Evolutionary conservation across 768 basidiomycete species (phyloP).

Genomic region (Russula ochroleuca): DNA sequence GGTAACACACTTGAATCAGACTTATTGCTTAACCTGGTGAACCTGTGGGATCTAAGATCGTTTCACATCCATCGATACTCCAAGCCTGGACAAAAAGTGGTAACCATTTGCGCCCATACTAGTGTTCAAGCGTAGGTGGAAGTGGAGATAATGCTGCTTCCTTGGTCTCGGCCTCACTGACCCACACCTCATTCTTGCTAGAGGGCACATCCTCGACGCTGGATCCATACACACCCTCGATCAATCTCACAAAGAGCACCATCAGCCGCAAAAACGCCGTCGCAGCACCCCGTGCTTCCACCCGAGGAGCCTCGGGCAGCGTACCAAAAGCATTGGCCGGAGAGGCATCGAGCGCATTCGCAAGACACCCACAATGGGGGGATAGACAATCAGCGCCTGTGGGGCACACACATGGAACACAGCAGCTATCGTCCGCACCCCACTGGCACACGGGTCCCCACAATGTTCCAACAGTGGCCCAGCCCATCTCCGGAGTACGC

Average conservation of each 20-base stretch:
- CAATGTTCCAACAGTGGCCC: constrained; percentile 25
- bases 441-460: constrained; percentile 23
- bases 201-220: constrained; percentile 15
- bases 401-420: constrained; percentile 60
- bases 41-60: no score
- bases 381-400: constrained; percentile 62
- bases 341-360: constrained; percentile 45
- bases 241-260: constrained; percentile 62
- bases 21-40: no score
- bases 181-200: constrained; percentile 15
- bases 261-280: constrained; percentile 58
- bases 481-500: constrained; percentile 11
- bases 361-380: constrained; percentile 57
- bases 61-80: no score
- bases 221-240: constrained; percentile 70
- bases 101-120: background rate
- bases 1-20: no score
- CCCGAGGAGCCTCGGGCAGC: constrained; percentile 37
- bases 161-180: background rate
- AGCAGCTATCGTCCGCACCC: constrained; percentile 25
- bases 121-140: background rate
- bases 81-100: no score
- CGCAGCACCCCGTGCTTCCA: constrained; percentile 40
- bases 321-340: constrained; percentile 45
- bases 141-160: background rate